Conservation (phyloP, 305 asterid genomes). For the Ilex paraguariensis region DNA sequence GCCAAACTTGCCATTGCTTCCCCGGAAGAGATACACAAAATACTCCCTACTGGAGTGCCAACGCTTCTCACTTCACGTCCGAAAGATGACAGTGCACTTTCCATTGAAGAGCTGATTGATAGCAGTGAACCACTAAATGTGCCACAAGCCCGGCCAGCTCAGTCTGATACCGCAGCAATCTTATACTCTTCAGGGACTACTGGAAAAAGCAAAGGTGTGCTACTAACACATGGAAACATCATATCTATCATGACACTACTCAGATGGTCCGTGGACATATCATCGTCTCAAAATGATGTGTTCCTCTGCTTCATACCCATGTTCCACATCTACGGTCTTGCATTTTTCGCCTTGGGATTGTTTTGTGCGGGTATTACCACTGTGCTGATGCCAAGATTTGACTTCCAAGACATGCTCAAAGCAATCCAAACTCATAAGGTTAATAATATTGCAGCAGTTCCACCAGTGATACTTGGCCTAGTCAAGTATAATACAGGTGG, state of each 20-base stretch:
- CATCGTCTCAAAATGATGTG: slow-evolving; percentile 48
- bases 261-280: slow-evolving; percentile 42
- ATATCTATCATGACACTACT: slow-evolving; percentile 45
- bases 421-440: slow-evolving; percentile 54
- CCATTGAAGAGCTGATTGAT: slow-evolving; percentile 60
- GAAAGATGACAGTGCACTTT: slow-evolving; percentile 29
- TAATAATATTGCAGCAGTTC: slow-evolving; percentile 73
- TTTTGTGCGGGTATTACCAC: slow-evolving; percentile 53
- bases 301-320: slow-evolving; percentile 71
- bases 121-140: slow-evolving; percentile 46
- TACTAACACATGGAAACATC: slow-evolving; percentile 66
- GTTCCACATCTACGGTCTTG: slow-evolving; percentile 79
- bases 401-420: slow-evolving; percentile 56
- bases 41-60: slow-evolving; percentile 48
- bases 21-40: slow-evolving; percentile 50
- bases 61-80: slow-evolving; percentile 35
- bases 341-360: slow-evolving; percentile 65
- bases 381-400: slow-evolving; percentile 56
- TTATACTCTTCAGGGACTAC: slow-evolving; percentile 87
- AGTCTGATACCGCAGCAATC: slow-evolving; percentile 66
- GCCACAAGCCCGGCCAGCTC: slow-evolving; percentile 30
- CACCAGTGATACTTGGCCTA: slow-evolving; percentile 72
- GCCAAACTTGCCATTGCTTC: slow-evolving; percentile 54
- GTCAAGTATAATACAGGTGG: slow-evolving; percentile 43
- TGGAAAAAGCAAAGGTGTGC: slow-evolving; percentile 77